Conservation (phyloP, 176 grass and related monocot species). For the Ensete ventricosum region DNA sequence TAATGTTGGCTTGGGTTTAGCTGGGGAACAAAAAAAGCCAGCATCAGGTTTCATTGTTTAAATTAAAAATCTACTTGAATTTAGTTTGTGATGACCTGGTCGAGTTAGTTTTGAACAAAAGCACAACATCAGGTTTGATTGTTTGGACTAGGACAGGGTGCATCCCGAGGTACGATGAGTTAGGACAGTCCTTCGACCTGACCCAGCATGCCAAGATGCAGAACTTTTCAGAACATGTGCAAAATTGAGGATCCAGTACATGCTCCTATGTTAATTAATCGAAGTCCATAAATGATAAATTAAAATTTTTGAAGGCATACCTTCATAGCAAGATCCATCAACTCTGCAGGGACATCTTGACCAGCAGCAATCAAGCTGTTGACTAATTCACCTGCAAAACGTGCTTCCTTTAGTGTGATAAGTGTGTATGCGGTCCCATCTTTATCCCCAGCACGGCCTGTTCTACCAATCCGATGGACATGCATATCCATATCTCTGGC, state of each 20-base stretch:
- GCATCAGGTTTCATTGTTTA: too few relatives aligned
- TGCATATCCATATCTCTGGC: conserved; percentile 99
- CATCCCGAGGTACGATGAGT: neutral
- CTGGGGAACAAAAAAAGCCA: too few relatives aligned
- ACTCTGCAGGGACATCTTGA: conserved; percentile 65
- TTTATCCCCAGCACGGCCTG: conserved; percentile 95
- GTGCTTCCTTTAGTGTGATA: conserved; percentile 79
- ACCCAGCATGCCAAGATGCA: neutral
- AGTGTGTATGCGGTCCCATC: conserved; percentile 90
- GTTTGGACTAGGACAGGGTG: neutral
- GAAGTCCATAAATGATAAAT: neutral
- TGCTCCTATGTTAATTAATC: neutral
- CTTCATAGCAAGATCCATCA: conserved; percentile 99
- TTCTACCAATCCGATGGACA: conserved; percentile 93
- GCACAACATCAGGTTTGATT: neutral
- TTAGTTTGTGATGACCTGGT: neutral
- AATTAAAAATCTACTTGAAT: too few relatives aligned
- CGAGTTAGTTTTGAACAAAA: neutral
- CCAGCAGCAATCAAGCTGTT: conserved; percentile 84
- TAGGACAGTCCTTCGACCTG: neutral
- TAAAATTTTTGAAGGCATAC: conserved; percentile 19
- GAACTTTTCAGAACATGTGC: neutral
- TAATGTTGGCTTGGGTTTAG: too few relatives aligned
- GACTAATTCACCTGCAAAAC: conserved; percentile 87
- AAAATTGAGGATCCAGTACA: neutral